Conservation (phyloP, 345 rosid genomes). For the Excoecaria cochinchinensis region DNA sequence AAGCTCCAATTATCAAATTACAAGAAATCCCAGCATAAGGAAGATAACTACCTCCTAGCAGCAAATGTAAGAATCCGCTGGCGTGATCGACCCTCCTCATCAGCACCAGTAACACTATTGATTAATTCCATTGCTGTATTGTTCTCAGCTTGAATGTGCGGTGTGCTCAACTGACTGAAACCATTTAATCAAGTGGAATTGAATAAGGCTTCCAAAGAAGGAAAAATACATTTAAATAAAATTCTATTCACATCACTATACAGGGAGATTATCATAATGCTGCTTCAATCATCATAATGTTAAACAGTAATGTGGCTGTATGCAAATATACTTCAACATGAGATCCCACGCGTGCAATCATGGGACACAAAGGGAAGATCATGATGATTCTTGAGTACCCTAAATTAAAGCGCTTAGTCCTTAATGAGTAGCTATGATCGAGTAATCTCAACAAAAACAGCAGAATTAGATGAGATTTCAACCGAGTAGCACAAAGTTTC, state of each 20-base stretch:
- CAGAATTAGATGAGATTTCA: too few species aligned
- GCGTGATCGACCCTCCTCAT: conserved; percentile 97
- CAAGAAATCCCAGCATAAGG: neutral
- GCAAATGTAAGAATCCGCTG: conserved; percentile 95
- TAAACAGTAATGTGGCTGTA: neutral
- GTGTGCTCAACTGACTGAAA: conserved; percentile 67
- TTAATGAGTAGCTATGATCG: neutral
- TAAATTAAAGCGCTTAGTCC: neutral
- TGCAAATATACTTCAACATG: neutral
- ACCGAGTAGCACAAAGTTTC: neutral
- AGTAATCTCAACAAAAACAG: neutral
- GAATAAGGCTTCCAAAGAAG: neutral
- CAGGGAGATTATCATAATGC: neutral
- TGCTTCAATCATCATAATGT: neutral
- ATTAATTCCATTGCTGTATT: conserved; percentile 88
- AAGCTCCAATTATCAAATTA: neutral
- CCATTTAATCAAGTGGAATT: neutral
- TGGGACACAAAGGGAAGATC: neutral
- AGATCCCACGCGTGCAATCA: neutral
- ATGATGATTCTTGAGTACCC: neutral
- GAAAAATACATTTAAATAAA: neutral
- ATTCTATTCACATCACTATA: neutral
- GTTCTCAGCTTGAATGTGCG: conserved; percentile 48
- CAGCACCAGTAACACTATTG: conserved; percentile 70
- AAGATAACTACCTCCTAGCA: conserved; percentile 74